Percentiles rank a stretch among this genome's conserved stretches.
phyloP scores from a whole-genome alignment of 179 eudicot genomes.

The Sideroxylon spinosum region DNA sequence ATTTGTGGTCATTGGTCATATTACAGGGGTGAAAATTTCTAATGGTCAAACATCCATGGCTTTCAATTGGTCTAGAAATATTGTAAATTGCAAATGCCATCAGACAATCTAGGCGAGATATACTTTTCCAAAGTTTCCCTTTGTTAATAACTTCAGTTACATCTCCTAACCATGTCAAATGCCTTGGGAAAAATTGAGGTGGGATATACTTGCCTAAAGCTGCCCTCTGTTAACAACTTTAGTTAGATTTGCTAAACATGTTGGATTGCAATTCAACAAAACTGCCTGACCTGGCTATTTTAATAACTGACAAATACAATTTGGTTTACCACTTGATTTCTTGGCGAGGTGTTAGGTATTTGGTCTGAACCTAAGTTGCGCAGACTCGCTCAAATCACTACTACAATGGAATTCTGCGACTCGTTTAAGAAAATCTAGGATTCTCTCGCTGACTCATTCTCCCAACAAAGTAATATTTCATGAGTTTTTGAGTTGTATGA shows the following conservation, averaged over 20 bases:
- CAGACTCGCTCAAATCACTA: too few relatives aligned
- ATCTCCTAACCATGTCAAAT: background rate
- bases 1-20: background rate
- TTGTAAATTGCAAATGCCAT: conserved; percentile 6
- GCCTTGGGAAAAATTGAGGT: background rate
- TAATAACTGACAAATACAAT: background rate
- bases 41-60: background rate
- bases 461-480: too few relatives aligned
- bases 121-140: background rate
- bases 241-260: background rate
- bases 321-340: background rate
- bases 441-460: too few relatives aligned
- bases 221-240: background rate
- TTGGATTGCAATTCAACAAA: background rate
- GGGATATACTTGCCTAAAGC: background rate
- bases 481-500: too few relatives aligned
- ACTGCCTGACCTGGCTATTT: background rate
- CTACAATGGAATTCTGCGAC: too few relatives aligned
- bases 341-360: background rate
- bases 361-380: background rate
- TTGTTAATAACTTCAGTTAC: background rate
- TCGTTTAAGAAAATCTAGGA: too few relatives aligned
- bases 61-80: conserved; percentile 8
- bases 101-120: background rate
- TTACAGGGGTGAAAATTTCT: background rate